Conservation (phyloP, 352 stramenopile species). For the Peronospora belbahrii region DNA sequence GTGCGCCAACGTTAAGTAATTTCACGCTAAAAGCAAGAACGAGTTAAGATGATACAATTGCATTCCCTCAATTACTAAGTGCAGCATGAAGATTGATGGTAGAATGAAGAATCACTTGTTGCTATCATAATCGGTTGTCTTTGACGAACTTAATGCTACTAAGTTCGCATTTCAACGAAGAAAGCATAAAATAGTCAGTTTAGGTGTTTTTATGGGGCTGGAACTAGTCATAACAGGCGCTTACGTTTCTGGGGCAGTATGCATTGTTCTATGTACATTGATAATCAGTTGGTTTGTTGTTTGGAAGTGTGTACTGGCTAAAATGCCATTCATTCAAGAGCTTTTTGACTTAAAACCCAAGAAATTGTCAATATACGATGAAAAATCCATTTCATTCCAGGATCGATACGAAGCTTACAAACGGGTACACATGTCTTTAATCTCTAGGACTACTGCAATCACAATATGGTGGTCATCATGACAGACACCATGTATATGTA, state of each 20-base stretch:
- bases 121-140: no score
- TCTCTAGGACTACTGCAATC: not conserved
- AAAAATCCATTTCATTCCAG: conserved; percentile 64
- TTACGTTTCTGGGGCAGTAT: conserved; percentile 68
- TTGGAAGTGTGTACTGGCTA: conserved; percentile 78
- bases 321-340: conserved; percentile 79
- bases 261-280: conserved; percentile 78
- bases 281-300: conserved; percentile 71
- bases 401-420: conserved; percentile 62
- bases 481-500: no score
- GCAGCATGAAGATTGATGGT: no score
- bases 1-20: not conserved
- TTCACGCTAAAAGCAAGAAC: not conserved
- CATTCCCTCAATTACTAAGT: no score
- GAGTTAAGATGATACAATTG: not conserved
- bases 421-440: conserved; percentile 29
- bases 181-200: conserved; percentile 7
- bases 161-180: conserved; percentile 20
- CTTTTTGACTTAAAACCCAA: conserved; percentile 77
- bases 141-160: not conserved
- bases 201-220: conserved; percentile 21
- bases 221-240: conserved; percentile 53
- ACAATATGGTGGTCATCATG: no score
- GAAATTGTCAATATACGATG: conserved; percentile 26
- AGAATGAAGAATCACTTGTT: no score